A percentile compares a stretch with the other conserved stretches of the same genome.
phyloP scores from a whole-genome alignment of 495 filamentous ascomycete genomes.

The Penicillium parvum region DNA sequence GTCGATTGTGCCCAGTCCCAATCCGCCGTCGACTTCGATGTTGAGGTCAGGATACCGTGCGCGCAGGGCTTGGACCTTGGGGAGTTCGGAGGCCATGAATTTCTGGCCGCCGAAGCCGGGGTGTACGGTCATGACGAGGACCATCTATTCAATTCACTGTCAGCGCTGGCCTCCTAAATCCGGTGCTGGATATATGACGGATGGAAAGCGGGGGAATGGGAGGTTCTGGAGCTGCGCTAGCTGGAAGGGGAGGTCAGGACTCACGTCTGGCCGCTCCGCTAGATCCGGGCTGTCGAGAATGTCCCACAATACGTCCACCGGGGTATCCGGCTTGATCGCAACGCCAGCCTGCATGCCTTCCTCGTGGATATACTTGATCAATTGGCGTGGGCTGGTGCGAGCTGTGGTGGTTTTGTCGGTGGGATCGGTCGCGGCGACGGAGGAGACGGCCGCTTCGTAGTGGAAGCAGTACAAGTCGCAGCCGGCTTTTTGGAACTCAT shows the following conservation, averaged over 20 bases:
- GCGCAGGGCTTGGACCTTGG: slow-evolving; percentile 83
- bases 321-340: slow-evolving; percentile 90
- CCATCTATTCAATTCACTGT: slow-evolving; percentile 63
- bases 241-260: slow-evolving; percentile 21
- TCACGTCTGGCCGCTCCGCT: slow-evolving; percentile 84
- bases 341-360: slow-evolving; percentile 86
- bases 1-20: slow-evolving; percentile 85
- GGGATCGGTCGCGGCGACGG: slow-evolving; percentile 76
- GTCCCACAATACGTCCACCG: slow-evolving; percentile 86
- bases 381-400: slow-evolving; percentile 72
- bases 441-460: slow-evolving; percentile 90
- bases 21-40: slow-evolving; percentile 94
- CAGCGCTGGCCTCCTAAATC: too few relatives aligned
- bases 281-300: slow-evolving; percentile 67
- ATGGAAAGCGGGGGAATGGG: too few relatives aligned
- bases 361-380: slow-evolving; percentile 87
- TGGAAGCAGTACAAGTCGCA: slow-evolving; percentile 99
- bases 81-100: slow-evolving; percentile 93
- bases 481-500: slow-evolving; percentile 86
- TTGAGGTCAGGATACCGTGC: slow-evolving; percentile 83
- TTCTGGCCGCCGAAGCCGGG: slow-evolving; percentile 97
- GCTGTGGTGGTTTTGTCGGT: slow-evolving; percentile 56
- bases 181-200: too few relatives aligned
- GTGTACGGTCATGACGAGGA: slow-evolving; percentile 96
- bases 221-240: too few relatives aligned